These are phyloP conservation scores for Elaeagnus macrophylla DNA, from an alignment of 306 rosid genomes.

Conservation along the genomic window DNA sequence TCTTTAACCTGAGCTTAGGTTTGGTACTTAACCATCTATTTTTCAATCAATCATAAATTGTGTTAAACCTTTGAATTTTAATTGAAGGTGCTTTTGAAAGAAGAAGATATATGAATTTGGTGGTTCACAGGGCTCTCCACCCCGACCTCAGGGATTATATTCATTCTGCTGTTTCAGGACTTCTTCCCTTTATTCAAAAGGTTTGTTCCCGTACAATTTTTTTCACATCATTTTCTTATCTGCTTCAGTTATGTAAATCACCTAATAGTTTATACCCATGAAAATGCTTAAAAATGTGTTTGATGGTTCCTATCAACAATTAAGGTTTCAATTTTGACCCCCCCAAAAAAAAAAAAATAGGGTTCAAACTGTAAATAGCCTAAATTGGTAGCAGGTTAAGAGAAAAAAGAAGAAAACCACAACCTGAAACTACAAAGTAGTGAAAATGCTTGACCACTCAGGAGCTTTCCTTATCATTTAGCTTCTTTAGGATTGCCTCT, in stretches of 20 bases:
- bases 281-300: neutral
- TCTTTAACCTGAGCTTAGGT: slow-evolving; percentile 1
- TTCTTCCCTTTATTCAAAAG: slow-evolving; percentile 67
- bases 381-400: too few species aligned
- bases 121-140: slow-evolving; percentile 72
- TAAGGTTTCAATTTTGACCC: too few species aligned
- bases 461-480: too few species aligned
- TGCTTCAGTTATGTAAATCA: neutral
- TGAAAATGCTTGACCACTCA: too few species aligned
- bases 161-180: slow-evolving; percentile 59
- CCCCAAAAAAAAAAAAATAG: too few species aligned
- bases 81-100: slow-evolving; percentile 81
- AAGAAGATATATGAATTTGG: slow-evolving; percentile 75
- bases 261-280: neutral
- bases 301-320: too few species aligned
- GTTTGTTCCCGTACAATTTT: slow-evolving; percentile 26
- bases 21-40: neutral
- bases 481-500: too few species aligned
- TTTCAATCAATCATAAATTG: neutral
- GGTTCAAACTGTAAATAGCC: too few species aligned
- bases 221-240: neutral
- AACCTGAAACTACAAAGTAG: too few species aligned
- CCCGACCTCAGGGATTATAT: slow-evolving; percentile 80
- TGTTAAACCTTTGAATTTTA: slow-evolving; percentile 7
- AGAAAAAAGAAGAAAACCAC: too few species aligned